Percentiles rank a stretch among this genome's conserved stretches.
Evolutionary conservation across 306 rosid species (phyloP).

Genomic region (Trifolium fragiferum): DNA sequence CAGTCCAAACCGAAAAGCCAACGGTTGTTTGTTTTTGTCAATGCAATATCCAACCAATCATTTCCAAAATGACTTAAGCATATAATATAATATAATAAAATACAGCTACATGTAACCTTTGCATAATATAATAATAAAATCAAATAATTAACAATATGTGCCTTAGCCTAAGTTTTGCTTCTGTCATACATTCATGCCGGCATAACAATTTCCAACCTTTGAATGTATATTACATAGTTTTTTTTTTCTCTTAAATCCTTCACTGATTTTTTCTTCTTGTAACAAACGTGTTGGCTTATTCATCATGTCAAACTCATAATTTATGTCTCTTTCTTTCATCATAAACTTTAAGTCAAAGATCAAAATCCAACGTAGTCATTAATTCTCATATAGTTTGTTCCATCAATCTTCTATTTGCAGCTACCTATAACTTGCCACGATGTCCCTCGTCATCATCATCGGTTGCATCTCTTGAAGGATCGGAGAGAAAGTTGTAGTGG

Average conservation of each 20-base stretch:
- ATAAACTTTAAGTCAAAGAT: constrained; percentile 39
- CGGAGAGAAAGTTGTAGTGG: neutral
- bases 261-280: constrained; percentile 24
- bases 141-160: constrained; percentile 4
- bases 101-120: constrained; percentile 36
- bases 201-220: constrained; percentile 47
- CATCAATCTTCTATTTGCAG: neutral
- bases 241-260: neutral
- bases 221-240: constrained; percentile 19
- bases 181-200: constrained; percentile 59
- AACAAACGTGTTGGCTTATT: constrained; percentile 35
- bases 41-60: constrained; percentile 38
- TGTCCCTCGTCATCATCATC: neutral
- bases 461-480: constrained; percentile 33
- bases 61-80: constrained; percentile 19
- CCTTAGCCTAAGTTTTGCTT: constrained; percentile 54
- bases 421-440: neutral
- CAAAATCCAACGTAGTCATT: neutral
- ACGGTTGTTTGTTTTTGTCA: constrained; percentile 28
- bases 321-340: constrained; percentile 37
- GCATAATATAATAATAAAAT: constrained; percentile 24
- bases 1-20: constrained; percentile 40
- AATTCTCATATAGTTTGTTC: neutral
- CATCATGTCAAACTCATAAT: constrained; percentile 12
- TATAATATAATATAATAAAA: constrained; percentile 21